Conservation (phyloP, 2,329 filamentous ascomycete genomes). For the Chaetomium olivaceum region DNA sequence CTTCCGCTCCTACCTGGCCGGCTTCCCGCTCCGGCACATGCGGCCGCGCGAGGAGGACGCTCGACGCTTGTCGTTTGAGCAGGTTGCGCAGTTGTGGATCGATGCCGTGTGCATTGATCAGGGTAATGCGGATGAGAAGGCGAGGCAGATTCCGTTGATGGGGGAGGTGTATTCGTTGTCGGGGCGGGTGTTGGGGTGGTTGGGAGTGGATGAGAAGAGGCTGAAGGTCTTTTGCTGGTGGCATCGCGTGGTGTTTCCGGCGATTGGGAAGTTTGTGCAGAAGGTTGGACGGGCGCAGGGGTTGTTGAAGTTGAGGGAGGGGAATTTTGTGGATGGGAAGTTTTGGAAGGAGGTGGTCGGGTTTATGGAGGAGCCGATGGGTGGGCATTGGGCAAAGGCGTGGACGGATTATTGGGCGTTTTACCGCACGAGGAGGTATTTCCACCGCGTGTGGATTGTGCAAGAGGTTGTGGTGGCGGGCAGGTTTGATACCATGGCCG, state of each 20-base stretch:
- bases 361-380: not conserved
- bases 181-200: slow-evolving; percentile 21
- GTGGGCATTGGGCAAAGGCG: slow-evolving; percentile 2
- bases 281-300: not conserved
- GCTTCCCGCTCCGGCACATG: slow-evolving; percentile 5
- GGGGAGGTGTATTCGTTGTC: slow-evolving; percentile 22
- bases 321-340: slow-evolving; percentile 3
- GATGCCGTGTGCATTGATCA: slow-evolving; percentile 27
- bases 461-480: slow-evolving; percentile 31
- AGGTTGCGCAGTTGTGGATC: slow-evolving; percentile 20
- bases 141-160: slow-evolving; percentile 24
- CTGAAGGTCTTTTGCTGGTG: slow-evolving; percentile 18
- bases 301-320: slow-evolving; percentile 10
- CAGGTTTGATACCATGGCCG: slow-evolving; percentile 15
- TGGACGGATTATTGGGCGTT: slow-evolving; percentile 20
- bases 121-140: slow-evolving; percentile 15
- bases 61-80: not conserved
- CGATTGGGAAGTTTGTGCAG: not conserved
- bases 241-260: slow-evolving; percentile 12
- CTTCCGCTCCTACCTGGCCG: slow-evolving; percentile 16
- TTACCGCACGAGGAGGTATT: slow-evolving; percentile 22
- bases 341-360: slow-evolving; percentile 18
- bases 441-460: slow-evolving; percentile 31
- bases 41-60: not conserved
- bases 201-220: slow-evolving; percentile 18